Base-by-base conservation (phyloP, 345 rosid species). In the Psidium guajava region DNA sequence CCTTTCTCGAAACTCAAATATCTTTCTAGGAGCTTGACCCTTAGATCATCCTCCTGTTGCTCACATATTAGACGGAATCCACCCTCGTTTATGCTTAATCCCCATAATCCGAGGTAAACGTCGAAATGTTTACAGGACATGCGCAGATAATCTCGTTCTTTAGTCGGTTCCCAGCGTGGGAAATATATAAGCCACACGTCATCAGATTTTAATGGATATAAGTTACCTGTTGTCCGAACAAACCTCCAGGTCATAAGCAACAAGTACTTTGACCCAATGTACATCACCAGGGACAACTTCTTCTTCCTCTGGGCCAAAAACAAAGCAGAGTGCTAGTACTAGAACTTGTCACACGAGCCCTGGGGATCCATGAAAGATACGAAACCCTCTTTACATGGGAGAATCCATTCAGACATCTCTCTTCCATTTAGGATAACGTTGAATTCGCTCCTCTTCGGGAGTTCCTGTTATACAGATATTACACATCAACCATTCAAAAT, bases 181-280 rank as follows among this genome's bases (percentile, higher is more conserved):
- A 24, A 5, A n/a, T 6, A 58, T 2, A 1, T 0, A n/a, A 58
- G 4, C 8, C 69, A 5, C 4, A 58, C 36, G n/a, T 0, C 0
- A 11, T n/a, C 69, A 1, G 69, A 57, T 25, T 57, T 7, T 6
- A 11, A 25, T 24, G 15, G 11, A 4, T 11, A 56, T 0, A 24
- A 24, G 44, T 12, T 13, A 15, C 61, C 5, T 3, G 4, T 9
- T 27, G 53, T 2, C 25, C 61, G 13, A 24, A 24, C 12, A 22
- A 13, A 24, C 27, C 1, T 25, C 11, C 25, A 0, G 3, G 6
- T 28, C 16, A 47, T 6, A 8, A 58, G 11, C 1, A n/a, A 58
- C 69, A 58, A 0, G 0, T n/a, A 5, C 0, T 2, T 12, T 2
- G 27, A 10, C 5, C 61, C 3, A 5, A 12, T 28, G 5, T 22